A percentile compares a stretch with the other conserved stretches of the same genome.
Evolutionary conservation across 495 filamentous ascomycete genomes (phyloP).

Genomic region (Cudoniella acicularis): DNA sequence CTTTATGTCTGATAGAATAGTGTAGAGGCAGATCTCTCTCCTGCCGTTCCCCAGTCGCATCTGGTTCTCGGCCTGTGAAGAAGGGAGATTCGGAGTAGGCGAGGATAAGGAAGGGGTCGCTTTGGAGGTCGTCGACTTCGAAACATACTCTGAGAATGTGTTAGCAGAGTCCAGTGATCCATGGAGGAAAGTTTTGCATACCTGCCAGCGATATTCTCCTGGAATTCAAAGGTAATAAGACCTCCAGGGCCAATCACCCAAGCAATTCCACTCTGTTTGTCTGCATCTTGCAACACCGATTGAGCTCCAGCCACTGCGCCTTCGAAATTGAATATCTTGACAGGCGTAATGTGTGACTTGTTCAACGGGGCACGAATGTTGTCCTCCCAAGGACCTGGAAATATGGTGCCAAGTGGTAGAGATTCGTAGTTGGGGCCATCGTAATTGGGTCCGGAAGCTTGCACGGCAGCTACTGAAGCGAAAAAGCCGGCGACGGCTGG

Average conservation of each 20-base stretch:
- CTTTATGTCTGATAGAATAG: constrained; percentile 28
- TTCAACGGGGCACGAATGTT: constrained; percentile 33
- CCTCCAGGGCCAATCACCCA: constrained; percentile 30
- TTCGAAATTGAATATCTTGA: constrained; percentile 20
- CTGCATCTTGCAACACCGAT: constrained; percentile 12
- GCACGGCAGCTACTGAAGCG: background rate
- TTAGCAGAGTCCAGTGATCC: background rate
- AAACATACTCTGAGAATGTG: constrained; percentile 22
- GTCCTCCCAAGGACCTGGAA: constrained; percentile 34
- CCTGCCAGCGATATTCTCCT: constrained; percentile 36
- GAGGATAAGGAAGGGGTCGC: constrained; percentile 28
- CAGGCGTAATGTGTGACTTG: constrained; percentile 26
- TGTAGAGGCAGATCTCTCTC: constrained; percentile 31
- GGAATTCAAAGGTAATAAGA: constrained; percentile 35
- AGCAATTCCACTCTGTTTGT: constrained; percentile 8
- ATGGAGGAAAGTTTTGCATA: constrained; percentile 14
- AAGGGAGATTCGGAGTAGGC: constrained; percentile 35
- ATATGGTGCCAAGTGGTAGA: constrained; percentile 28
- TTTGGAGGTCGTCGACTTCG: constrained; percentile 21
- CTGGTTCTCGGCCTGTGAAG: constrained; percentile 29
- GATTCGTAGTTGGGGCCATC: constrained; percentile 23
- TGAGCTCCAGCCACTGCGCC: constrained; percentile 12
- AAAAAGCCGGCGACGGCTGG: background rate
- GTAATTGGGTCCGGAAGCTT: background rate
- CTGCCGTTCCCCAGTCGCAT: constrained; percentile 32